Percentiles rank a stretch among this genome's conserved stretches.
These are phyloP conservation scores for Plantago ovata DNA, from an alignment of 257 asterid species.

Conservation along the genomic window DNA sequence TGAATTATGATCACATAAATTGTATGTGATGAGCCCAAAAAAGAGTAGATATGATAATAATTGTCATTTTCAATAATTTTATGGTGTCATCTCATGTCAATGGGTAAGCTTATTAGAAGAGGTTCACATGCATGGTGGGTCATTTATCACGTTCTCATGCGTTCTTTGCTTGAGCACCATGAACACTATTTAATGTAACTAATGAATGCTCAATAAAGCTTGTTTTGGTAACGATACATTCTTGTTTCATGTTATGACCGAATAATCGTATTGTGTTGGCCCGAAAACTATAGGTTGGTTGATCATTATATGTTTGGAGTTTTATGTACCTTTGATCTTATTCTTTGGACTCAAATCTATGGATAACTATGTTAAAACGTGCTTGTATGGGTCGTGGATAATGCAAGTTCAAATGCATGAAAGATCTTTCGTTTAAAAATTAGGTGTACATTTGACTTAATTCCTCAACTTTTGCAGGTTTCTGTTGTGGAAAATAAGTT, in stretches of 20 bases:
- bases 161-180: constrained; percentile 27
- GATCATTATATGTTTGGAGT: constrained; percentile 29
- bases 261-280: background rate
- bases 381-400: background rate
- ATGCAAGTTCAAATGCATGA: background rate
- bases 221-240: background rate
- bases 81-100: constrained; percentile 7
- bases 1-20: constrained; percentile 19
- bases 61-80: constrained; percentile 30
- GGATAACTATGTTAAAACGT: background rate
- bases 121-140: constrained; percentile 51
- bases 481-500: too few species aligned
- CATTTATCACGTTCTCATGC: constrained; percentile 30
- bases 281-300: constrained; percentile 22
- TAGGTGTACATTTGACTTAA: too few species aligned
- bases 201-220: background rate
- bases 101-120: constrained; percentile 14
- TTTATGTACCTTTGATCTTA: constrained; percentile 13
- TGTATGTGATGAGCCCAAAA: constrained; percentile 5
- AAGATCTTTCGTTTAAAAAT: too few species aligned
- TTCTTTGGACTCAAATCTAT: constrained; percentile 14
- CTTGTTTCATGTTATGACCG: background rate
- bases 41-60: constrained; percentile 5
- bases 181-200: background rate
- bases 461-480: too few species aligned